These are phyloP conservation scores for Skeletonema tropicum DNA, from an alignment of 108 stramenopile species.

Conservation along the genomic window DNA sequence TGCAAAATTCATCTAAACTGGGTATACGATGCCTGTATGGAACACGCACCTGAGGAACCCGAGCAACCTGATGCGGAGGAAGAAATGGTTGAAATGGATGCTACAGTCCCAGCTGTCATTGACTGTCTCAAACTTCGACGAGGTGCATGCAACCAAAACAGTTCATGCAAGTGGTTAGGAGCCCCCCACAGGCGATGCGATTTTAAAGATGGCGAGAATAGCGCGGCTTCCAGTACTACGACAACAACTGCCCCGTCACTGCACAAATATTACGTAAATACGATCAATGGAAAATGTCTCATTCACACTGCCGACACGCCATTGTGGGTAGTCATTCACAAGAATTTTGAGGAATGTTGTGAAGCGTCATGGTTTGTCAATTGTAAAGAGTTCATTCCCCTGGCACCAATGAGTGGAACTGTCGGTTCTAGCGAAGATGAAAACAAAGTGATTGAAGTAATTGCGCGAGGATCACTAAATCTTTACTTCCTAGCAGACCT, in stretches of 20 bases:
- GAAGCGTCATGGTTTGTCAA: neutral
- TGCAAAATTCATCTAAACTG: neutral
- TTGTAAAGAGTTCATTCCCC: neutral
- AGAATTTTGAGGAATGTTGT: constrained; percentile 1
- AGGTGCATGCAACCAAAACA: neutral
- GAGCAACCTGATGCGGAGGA: neutral
- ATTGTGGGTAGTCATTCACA: neutral
- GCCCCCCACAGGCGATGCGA: neutral
- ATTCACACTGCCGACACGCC: neutral
- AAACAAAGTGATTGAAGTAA: neutral
- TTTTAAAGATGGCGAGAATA: neutral
- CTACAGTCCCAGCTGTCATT: neutral
- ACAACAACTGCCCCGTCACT: neutral
- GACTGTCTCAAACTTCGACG: neutral
- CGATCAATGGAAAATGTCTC: neutral
- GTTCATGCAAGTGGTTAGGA: neutral
- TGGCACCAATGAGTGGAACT: neutral
- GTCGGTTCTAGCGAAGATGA: neutral
- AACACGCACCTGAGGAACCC: neutral
- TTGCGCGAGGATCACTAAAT: neutral
- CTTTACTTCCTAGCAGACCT: neutral
- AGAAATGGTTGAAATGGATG: neutral
- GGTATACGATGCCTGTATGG: neutral
- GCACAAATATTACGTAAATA: neutral
- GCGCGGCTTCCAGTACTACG: neutral